These are phyloP conservation scores for Mycosarcoma mackinlayi DNA, from an alignment of 1,284 basidiomycete genomes.

Conservation along the genomic window DNA sequence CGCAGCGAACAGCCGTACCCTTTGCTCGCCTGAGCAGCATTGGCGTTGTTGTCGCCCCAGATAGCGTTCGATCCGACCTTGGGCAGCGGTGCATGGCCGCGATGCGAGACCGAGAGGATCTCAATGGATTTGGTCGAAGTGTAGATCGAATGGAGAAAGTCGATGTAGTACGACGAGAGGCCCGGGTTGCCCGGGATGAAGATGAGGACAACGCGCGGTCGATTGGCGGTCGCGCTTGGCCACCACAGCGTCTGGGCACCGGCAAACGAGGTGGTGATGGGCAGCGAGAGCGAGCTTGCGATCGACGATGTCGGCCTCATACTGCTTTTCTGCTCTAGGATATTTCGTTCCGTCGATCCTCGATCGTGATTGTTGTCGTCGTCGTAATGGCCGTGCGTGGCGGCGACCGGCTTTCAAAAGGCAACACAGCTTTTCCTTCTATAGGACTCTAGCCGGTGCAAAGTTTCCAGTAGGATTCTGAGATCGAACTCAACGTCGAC, in stretches of 20 bases:
- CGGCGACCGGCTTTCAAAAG: no score
- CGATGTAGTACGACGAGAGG: slow-evolving; percentile 50
- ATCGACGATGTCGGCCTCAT: slow-evolving; percentile 22
- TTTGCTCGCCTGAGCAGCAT: slow-evolving; percentile 19
- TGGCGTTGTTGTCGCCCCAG: slow-evolving; percentile 23
- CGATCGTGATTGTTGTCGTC: slow-evolving; percentile 1
- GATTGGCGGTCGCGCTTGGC: slow-evolving; percentile 12
- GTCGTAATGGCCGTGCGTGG: not conserved
- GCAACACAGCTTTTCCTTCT: no score
- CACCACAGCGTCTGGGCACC: slow-evolving; percentile 52
- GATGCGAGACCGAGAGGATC: slow-evolving; percentile 52
- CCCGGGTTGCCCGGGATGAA: slow-evolving; percentile 63
- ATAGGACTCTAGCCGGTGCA: no score
- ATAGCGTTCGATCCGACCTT: slow-evolving; percentile 15
- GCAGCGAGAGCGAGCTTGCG: slow-evolving; percentile 27
- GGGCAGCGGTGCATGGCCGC: slow-evolving; percentile 52
- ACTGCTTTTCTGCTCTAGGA: not conserved
- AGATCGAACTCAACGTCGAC: no score
- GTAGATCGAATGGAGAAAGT: slow-evolving; percentile 47
- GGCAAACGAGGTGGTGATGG: slow-evolving; percentile 39
- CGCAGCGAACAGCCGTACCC: slow-evolving; percentile 35
- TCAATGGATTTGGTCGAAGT: slow-evolving; percentile 25
- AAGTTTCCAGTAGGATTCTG: no score
- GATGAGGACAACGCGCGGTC: slow-evolving; percentile 45
- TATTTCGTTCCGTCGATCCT: no score